Base-by-base conservation (phyloP, 306 rosid species). In the Gillenia trifoliata region DNA sequence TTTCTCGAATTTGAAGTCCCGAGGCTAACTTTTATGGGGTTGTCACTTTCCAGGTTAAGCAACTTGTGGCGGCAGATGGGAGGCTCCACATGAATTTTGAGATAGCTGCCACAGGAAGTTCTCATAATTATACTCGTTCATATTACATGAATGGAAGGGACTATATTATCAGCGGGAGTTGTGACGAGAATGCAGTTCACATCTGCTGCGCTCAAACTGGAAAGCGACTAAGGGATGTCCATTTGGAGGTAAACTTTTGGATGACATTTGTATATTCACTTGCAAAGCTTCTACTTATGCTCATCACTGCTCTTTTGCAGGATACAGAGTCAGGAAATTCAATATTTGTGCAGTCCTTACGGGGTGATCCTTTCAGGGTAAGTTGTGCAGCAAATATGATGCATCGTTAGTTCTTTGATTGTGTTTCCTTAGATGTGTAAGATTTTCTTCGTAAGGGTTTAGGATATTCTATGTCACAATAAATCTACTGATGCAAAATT, bases 101-200 rank as follows among this genome's bases (percentile, higher is more conserved):
- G 65, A 90, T 88, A 75, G 92, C 89, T 85, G 79, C 89, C 16
- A 86, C 92, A 0, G 88, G 87, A 81, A 86, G 87, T 71, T 80
- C 92, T 79, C 92, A 88, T 75, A 90, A 90, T 74, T 90, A 88
- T 80, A 90, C 96, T 6, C 96, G 96, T 50, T 88, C 96, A 8
- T 90, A 90, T 82, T 90, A 90, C 83, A 81, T 88, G 91, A 90
- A 88, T 78, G 96, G 96, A 78, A 84, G 92, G 83, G 96, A 90
- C 79, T 90, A 90, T 76, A 85, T 90, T 70, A 83, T 88, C 34
- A 90, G 91, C 72, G 96, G 96, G 49, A 90, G 96, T 88, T 88
- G 91, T 75, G 96, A 90, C 80, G 96, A 90, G 75, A 88, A 88
- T 36, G 77, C 85, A 40, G 86, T 88, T 28, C 91, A 88, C 70